These are phyloP conservation scores for Penicillium sp. DNA, from an alignment of 2,329 filamentous ascomycete genomes.

Conservation along the genomic window DNA sequence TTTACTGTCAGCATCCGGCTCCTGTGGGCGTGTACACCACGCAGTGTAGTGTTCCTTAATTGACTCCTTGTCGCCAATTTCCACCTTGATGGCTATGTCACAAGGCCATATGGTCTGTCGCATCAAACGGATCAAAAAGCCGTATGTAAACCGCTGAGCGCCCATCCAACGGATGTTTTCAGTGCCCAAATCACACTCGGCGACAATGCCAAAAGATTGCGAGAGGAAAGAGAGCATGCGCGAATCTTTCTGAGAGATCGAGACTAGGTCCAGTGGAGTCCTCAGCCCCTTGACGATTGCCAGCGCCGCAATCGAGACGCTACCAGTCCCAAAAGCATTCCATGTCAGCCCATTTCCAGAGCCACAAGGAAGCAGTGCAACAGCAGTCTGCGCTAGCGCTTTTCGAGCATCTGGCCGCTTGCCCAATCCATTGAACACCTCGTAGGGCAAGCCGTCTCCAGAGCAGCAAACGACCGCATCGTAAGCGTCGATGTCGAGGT, in stretches of 20 bases:
- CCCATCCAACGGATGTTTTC: slow-evolving; percentile 95
- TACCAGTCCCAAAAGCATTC: slow-evolving; percentile 80
- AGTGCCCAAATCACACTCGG: slow-evolving; percentile 84
- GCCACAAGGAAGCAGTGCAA: slow-evolving; percentile 86
- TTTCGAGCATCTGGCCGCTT: slow-evolving; percentile 69
- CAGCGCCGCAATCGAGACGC: slow-evolving; percentile 71
- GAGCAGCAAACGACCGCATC: slow-evolving; percentile 88
- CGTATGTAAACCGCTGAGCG: slow-evolving; percentile 75
- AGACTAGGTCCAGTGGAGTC: slow-evolving; percentile 82
- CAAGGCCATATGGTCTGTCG: slow-evolving; percentile 80
- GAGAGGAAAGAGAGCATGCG: slow-evolving; percentile 84
- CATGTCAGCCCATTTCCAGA: slow-evolving; percentile 91
- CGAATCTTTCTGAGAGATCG: slow-evolving; percentile 74
- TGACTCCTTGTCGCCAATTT: slow-evolving; percentile 68
- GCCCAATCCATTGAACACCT: slow-evolving; percentile 90
- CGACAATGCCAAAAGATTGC: slow-evolving; percentile 84
- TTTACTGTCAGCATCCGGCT: slow-evolving; percentile 13
- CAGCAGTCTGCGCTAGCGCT: slow-evolving; percentile 73
- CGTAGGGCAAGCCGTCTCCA: slow-evolving; percentile 86
- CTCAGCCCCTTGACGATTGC: slow-evolving; percentile 81
- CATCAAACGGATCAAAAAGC: slow-evolving; percentile 73
- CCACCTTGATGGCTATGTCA: slow-evolving; percentile 81
- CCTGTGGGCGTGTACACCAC: slow-evolving; percentile 37
- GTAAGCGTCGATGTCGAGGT: slow-evolving; percentile 72
- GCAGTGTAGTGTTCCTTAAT: slow-evolving; percentile 71